Conservation (phyloP, 148 eudicot genomes). For the Diospyros lotus region DNA sequence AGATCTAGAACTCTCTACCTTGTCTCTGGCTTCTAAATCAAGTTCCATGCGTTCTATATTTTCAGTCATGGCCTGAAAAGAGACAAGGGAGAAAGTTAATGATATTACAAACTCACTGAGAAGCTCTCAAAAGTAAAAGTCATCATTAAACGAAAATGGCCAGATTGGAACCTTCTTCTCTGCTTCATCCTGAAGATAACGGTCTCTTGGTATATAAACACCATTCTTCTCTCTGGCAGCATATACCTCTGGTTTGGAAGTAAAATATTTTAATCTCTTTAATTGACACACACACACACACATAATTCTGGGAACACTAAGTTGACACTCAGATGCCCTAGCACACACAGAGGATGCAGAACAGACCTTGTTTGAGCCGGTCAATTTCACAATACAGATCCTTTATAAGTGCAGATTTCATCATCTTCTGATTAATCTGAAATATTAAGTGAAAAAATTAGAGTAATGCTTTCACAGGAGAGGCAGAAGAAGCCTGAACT, state of each 20-base stretch:
- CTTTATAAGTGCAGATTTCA: slow-evolving; percentile 94
- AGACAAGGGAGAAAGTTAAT: slow-evolving; percentile 11
- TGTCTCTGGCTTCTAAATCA: slow-evolving; percentile 76
- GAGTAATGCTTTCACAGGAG: neutral
- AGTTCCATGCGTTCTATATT: slow-evolving; percentile 85
- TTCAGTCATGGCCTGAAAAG: slow-evolving; percentile 74
- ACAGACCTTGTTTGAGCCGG: slow-evolving; percentile 85
- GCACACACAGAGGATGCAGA: neutral
- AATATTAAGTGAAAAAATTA: slow-evolving; percentile 15
- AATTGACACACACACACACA: too few relatives aligned
- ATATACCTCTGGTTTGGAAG: slow-evolving; percentile 49
- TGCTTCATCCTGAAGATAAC: slow-evolving; percentile 74
- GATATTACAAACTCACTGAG: slow-evolving; percentile 8
- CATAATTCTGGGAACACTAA: neutral
- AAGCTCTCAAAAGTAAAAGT: neutral
- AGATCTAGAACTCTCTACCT: slow-evolving; percentile 36
- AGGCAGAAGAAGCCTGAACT: neutral
- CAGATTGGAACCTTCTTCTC: slow-evolving; percentile 50
- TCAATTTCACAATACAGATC: slow-evolving; percentile 94
- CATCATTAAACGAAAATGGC: neutral
- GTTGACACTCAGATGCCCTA: neutral
- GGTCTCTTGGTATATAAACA: slow-evolving; percentile 73
- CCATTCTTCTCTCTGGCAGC: slow-evolving; percentile 90
- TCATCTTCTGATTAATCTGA: slow-evolving; percentile 95
- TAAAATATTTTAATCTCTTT: too few relatives aligned